A percentile compares a stretch with the other conserved stretches of the same genome.
phyloP scores from a whole-genome alignment of 768 basidiomycete species.

The Boletus sensibilis region DNA sequence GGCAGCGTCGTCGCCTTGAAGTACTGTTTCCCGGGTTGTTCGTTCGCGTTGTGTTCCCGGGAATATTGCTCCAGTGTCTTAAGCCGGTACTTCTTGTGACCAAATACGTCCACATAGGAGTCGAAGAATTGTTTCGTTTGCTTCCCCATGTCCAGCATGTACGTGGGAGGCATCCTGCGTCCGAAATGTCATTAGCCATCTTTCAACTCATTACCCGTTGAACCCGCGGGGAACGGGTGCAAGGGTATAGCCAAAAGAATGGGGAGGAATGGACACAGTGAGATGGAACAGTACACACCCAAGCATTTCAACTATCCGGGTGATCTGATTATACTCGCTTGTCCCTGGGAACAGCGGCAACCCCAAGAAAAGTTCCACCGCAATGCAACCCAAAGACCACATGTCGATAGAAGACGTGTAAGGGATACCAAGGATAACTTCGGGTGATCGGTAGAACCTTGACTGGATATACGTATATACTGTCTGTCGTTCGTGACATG shows the following conservation, averaged over 20 bases:
- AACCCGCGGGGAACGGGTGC: not conserved
- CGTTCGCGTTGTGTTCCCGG: constrained; percentile 89
- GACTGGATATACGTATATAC: constrained; percentile 99
- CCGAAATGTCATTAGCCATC: not conserved
- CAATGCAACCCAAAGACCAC: constrained; percentile 99
- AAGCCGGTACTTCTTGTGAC: constrained; percentile 80
- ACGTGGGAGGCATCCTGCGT: constrained; percentile 78
- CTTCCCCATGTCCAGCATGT: constrained; percentile 96
- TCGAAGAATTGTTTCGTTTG: constrained; percentile 95
- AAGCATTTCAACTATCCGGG: constrained; percentile 96
- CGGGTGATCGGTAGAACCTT: constrained; percentile 96
- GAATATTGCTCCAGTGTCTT: constrained; percentile 96
- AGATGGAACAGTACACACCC: constrained; percentile 58
- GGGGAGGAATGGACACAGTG: not conserved
- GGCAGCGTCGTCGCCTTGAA: constrained; percentile 92
- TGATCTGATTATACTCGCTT: constrained; percentile 98
- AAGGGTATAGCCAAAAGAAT: not conserved
- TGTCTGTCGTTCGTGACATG: constrained; percentile 98
- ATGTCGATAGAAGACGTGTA: constrained; percentile 97
- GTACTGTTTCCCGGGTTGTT: constrained; percentile 98
- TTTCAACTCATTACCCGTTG: not conserved
- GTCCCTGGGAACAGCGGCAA: constrained; percentile 97
- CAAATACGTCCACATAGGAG: constrained; percentile 65
- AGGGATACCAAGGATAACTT: constrained; percentile 91
- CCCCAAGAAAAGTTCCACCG: constrained; percentile 96